phyloP scores from a whole-genome alignment of 148 eudicot genomes.

The Vaccinium corymbosum region DNA sequence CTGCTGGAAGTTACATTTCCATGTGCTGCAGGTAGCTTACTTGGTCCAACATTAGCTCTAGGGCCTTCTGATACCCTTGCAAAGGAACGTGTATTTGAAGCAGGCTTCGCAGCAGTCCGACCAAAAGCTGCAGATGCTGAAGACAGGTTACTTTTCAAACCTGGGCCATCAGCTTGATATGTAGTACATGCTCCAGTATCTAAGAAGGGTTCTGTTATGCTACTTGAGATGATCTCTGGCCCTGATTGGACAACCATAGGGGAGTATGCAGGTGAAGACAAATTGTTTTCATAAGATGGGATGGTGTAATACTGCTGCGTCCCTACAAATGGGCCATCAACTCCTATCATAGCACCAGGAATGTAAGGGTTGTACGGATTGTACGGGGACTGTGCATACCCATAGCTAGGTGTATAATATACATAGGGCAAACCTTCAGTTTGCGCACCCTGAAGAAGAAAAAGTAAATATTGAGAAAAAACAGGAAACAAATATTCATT shows the following conservation, averaged over 20 bases:
- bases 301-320: conserved; percentile 69
- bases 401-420: conserved; percentile 83
- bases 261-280: conserved; percentile 51
- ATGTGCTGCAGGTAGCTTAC: conserved; percentile 42
- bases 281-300: conserved; percentile 59
- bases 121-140: conserved; percentile 42
- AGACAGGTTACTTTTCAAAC: conserved; percentile 38
- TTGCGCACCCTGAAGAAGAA: conserved; percentile 57
- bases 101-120: conserved; percentile 30
- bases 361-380: conserved; percentile 98
- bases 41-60: conserved; percentile 42
- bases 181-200: conserved; percentile 37
- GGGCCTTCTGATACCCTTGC: conserved; percentile 40
- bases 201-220: conserved; percentile 39
- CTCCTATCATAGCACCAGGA: conserved; percentile 90
- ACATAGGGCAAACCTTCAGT: conserved; percentile 70
- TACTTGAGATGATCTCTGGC: conserved; percentile 41
- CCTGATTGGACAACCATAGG: conserved; percentile 57
- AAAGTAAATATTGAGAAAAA: neutral
- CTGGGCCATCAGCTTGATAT: conserved; percentile 38
- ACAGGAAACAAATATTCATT: neutral
- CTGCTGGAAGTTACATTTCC: conserved; percentile 34
- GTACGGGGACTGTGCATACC: conserved; percentile 69
- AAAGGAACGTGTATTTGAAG: conserved; percentile 38
- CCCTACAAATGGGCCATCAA: conserved; percentile 62